These are phyloP conservation scores for Polyporus tsugae DNA, from an alignment of 1,284 basidiomycete species.

Conservation along the genomic window DNA sequence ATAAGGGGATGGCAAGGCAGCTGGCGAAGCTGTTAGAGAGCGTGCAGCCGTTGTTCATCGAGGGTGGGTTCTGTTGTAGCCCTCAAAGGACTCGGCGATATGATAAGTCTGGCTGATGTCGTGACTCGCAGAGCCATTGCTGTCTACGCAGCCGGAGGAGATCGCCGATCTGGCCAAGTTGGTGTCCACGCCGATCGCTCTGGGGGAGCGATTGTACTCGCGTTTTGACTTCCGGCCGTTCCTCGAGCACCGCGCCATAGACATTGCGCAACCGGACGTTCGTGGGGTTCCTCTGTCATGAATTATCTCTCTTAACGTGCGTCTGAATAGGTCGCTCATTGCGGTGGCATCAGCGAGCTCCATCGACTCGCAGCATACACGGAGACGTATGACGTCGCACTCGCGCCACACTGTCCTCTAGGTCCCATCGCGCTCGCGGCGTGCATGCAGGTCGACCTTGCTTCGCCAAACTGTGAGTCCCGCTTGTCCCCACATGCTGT, in stretches of 20 bases:
- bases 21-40: conserved; percentile 74
- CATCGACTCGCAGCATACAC: conserved; percentile 74
- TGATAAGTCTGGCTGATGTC: neutral
- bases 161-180: conserved; percentile 69
- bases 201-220: conserved; percentile 78
- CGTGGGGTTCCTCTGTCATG: conserved; percentile 18
- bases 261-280: conserved; percentile 82
- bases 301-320: neutral
- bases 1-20: conserved; percentile 83
- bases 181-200: conserved; percentile 73
- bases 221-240: conserved; percentile 78
- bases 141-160: conserved; percentile 74
- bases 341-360: conserved; percentile 80
- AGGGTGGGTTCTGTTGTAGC: conserved; percentile 48
- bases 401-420: conserved; percentile 70
- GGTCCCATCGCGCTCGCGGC: conserved; percentile 82
- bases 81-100: neutral
- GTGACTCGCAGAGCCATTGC: conserved; percentile 60
- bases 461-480: conserved; percentile 61
- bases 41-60: conserved; percentile 76
- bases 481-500: neutral
- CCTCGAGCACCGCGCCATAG: conserved; percentile 72
- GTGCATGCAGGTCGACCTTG: conserved; percentile 64
- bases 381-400: conserved; percentile 71
- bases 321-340: conserved; percentile 61